These are phyloP conservation scores for Cutaneotrichosporon sp. DNA, from an alignment of 1,284 basidiomycete genomes.

Conservation along the genomic window DNA sequence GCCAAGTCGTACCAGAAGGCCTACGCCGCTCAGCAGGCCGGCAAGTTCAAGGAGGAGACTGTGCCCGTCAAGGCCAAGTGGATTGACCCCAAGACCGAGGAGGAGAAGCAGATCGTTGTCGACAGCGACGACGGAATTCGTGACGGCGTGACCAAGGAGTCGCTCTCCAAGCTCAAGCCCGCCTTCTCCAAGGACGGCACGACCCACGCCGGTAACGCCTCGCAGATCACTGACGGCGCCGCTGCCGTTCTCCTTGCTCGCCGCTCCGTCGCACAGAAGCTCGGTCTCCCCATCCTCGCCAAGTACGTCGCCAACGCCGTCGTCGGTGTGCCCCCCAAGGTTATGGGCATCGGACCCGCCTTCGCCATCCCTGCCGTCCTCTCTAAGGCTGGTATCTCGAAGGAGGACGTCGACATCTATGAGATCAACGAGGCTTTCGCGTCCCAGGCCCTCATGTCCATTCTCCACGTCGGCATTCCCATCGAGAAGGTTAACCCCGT, in stretches of 20 bases:
- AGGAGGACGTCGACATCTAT: constrained; percentile 81
- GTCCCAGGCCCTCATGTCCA: constrained; percentile 76
- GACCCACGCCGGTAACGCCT: constrained; percentile 89
- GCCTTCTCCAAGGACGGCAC: constrained; percentile 83
- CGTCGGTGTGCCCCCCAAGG: constrained; percentile 75
- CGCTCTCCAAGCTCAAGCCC: constrained; percentile 84
- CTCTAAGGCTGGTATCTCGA: constrained; percentile 64
- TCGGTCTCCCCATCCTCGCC: constrained; percentile 85
- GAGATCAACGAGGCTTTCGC: constrained; percentile 90
- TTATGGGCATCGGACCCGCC: constrained; percentile 89
- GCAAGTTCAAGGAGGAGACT: constrained; percentile 90
- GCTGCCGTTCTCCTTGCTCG: constrained; percentile 87
- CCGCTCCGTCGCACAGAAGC: constrained; percentile 77
- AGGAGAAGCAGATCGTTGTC: constrained; percentile 72
- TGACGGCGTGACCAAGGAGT: constrained; percentile 82
- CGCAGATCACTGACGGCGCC: constrained; percentile 95
- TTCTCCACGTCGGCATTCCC: constrained; percentile 67
- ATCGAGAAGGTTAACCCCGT: constrained; percentile 81
- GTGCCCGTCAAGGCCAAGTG: constrained; percentile 65
- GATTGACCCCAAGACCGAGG: constrained; percentile 81
- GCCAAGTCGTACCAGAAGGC: constrained; percentile 80
- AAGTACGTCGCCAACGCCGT: constrained; percentile 77
- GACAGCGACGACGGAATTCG: constrained; percentile 88
- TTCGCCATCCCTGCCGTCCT: constrained; percentile 84
- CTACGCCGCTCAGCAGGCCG: constrained; percentile 75